phyloP scores from a whole-genome alignment of 805 yeast genomes.

The Suhomyces sp. region DNA sequence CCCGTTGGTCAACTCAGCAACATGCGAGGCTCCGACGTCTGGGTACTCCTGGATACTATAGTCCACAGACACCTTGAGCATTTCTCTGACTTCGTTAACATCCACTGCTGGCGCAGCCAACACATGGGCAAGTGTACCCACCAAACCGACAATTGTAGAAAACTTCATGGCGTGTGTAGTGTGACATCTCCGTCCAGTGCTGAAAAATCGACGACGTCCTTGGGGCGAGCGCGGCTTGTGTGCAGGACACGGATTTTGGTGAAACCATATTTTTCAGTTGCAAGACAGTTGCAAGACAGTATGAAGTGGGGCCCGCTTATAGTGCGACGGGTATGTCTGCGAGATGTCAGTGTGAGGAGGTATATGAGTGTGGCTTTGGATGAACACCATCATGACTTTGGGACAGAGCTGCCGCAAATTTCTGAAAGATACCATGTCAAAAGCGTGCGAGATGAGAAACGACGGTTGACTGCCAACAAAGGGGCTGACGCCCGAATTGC shows the following conservation, averaged over 20 bases:
- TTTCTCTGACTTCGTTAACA: conserved; percentile 8
- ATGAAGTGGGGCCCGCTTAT: not conserved
- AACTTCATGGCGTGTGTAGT: conserved; percentile 4
- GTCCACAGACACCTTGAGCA: conserved; percentile 44
- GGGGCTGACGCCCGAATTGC: not conserved
- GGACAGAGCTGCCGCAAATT: too few species aligned
- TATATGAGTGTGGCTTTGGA: not conserved
- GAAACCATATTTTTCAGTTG: not conserved
- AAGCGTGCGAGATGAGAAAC: conserved; percentile 3
- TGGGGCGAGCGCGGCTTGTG: not conserved
- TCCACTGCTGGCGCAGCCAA: conserved; percentile 10
- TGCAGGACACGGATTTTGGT: not conserved
- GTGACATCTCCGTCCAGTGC: not conserved
- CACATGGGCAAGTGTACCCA: conserved; percentile 7
- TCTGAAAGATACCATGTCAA: not conserved
- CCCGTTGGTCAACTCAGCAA: conserved; percentile 46
- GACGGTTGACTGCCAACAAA: conserved; percentile 6
- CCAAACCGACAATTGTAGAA: conserved; percentile 3
- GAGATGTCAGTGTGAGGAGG: not conserved
- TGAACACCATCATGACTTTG: not conserved
- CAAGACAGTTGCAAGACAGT: not conserved
- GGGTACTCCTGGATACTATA: conserved; percentile 50
- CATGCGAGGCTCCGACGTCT: conserved; percentile 33
- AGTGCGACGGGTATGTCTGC: not conserved
- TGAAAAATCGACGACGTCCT: not conserved